Percentiles rank a stretch among this genome's conserved stretches.
phyloP scores from a whole-genome alignment of 768 basidiomycete species.

The Trametes cingulata region DNA sequence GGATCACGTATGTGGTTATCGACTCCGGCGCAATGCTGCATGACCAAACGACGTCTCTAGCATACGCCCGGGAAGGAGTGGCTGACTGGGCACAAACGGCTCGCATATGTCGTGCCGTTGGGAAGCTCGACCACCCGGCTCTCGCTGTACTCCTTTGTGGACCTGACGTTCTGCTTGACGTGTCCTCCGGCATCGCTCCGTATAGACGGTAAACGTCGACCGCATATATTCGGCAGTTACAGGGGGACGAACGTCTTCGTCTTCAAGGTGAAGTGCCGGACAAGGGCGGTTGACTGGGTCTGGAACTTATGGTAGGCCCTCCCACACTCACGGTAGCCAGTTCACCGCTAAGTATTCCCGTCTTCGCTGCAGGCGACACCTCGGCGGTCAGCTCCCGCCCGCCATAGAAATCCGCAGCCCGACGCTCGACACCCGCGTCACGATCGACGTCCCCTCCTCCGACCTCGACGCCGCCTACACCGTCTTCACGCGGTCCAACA shows the following conservation, averaged over 20 bases:
- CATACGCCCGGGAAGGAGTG: conserved; percentile 67
- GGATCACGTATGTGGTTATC: conserved; percentile 71
- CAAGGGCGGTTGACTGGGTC: conserved; percentile 83
- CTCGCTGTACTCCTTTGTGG: conserved; percentile 87
- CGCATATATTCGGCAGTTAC: conserved; percentile 50
- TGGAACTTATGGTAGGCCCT: conserved; percentile 76
- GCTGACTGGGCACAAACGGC: conserved; percentile 69
- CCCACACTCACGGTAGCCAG: neutral
- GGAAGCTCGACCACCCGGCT: conserved; percentile 59
- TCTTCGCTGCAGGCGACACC: conserved; percentile 52
- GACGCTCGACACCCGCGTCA: conserved; percentile 61
- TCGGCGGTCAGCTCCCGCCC: conserved; percentile 72
- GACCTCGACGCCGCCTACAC: conserved; percentile 43
- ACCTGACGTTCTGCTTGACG: conserved; percentile 77
- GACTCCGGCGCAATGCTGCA: conserved; percentile 48
- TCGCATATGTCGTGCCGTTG: conserved; percentile 79
- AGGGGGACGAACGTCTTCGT: conserved; percentile 85
- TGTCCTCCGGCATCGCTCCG: conserved; percentile 57
- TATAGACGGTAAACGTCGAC: conserved; percentile 43
- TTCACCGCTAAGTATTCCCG: neutral
- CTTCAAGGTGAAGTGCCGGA: conserved; percentile 78
- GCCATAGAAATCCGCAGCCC: conserved; percentile 74
- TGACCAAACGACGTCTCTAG: conserved; percentile 34
- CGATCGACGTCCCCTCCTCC: conserved; percentile 63
- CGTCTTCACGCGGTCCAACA: conserved; percentile 59